Evolutionary conservation across 176 grass and related monocot genomes (phyloP), one percentile per base, ranked within the genome.

Genomic region (Zoysia japonica): DNA sequence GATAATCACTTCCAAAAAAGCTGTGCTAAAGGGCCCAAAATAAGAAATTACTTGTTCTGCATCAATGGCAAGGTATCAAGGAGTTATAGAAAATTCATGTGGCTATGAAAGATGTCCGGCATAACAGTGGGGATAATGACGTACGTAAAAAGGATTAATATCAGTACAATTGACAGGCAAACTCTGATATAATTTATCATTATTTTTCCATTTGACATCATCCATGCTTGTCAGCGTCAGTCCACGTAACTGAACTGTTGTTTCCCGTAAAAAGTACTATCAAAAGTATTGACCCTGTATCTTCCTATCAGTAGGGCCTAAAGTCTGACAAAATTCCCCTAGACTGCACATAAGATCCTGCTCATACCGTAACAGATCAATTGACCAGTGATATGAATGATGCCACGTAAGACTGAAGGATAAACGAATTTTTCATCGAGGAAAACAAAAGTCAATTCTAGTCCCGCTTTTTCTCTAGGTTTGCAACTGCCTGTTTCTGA

Each of bases 401-500:
- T 78, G 61, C 74, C 80, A 76, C 2, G 49, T 69, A 66, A 69
- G 61, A 67, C 57, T 51, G 68, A 44, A 61, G 14, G 12, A 64
- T 83, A 75, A 84, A 71, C 48, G 45, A 13, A 78, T 55, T 76
- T 10, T 44, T 48, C 43, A 37, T 52, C 45, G 55, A 85, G 45
- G 6, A 49, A 57, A 76, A 65, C 4, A 79, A 86, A 53, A 19
- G 17, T 76, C 17, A 45, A 80, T 12, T 44, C 82, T 94, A 99
- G 11, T 74, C 74, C 5, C 44, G 80, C 76, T 99, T 99, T 85
- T 95, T 95, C 77, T 95, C 92, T 47, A 86, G 46, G 50, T 76
- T 81, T 71, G 84, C 78, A 75, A 85, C 79, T 57, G 88, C 92
- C 51, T 89, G 83, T 84, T 94, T 94, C 83, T 95, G 96, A 60